These are phyloP conservation scores for Neltuma alba DNA, from an alignment of 306 rosid genomes.

Conservation along the genomic window DNA sequence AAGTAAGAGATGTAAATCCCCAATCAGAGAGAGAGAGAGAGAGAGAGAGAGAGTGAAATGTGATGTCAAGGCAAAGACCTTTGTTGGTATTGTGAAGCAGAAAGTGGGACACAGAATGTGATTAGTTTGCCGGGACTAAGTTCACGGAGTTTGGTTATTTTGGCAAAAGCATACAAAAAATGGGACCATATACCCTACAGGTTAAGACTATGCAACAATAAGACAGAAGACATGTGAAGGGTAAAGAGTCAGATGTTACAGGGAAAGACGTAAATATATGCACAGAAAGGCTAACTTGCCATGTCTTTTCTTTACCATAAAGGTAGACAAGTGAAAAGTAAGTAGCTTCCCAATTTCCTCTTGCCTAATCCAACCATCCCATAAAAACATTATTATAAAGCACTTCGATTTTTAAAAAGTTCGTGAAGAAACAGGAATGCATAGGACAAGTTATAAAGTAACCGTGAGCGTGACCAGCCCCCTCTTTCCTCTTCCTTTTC, in stretches of 20 bases:
- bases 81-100: background rate
- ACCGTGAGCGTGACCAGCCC: conserved; percentile 38
- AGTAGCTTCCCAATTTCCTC: background rate
- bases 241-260: background rate
- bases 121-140: background rate
- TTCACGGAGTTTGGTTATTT: background rate
- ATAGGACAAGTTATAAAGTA: conserved; percentile 41
- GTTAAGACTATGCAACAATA: conserved; percentile 12
- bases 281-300: conserved; percentile 36
- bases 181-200: background rate
- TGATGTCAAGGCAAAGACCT: background rate
- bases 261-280: background rate
- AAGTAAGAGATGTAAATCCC: background rate
- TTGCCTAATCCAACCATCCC: background rate
- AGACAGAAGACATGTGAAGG: conserved; percentile 31
- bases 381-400: background rate
- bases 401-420: conserved; percentile 29
- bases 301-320: conserved; percentile 23
- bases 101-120: background rate
- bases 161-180: background rate
- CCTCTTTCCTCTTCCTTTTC: background rate
- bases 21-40: too few species aligned
- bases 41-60: background rate
- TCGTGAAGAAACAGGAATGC: conserved; percentile 26
- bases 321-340: conserved; percentile 27